Evolutionary conservation across 2,329 filamentous ascomycete genomes (phyloP), one percentile per base, ranked within the genome.

Genomic region (Aspergillus sp.): DNA sequence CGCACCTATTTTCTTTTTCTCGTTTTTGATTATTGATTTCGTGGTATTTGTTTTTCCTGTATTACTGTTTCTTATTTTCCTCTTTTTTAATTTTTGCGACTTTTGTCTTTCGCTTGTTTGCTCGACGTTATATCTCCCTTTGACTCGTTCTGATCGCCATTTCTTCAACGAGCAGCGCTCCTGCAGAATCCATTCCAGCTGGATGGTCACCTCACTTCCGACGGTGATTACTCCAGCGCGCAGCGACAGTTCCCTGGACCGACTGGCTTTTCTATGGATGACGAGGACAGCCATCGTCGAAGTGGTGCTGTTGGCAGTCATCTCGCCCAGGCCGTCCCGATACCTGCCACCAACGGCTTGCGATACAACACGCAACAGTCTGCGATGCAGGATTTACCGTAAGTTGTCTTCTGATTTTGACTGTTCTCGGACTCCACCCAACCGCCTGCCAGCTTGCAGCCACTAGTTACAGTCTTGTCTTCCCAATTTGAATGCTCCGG

Each of bases 301-400:
- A 80, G 82, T 70, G 77, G 76, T 66, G 68, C 73, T 59, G 73
- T 83, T 66, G 73, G 74, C 64, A 77, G 81, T 66, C 75, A 78
- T 68, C 67, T 77, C 56, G 69, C 73, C 56, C 73, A 76, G 66
- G 73, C 77, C 52, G 77, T 74, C 66, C 72, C 77, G 58, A 77
- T 81, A 67, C 70, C 77, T 67, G 70, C 76, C 64, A 75, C 72
- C 68, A 80, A 78, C 72, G 76, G 77, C 70, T 69, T 79, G 75
- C 78, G 80, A 75, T 84, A 81, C 77, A 76, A 77, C 68, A 67
- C 79, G 73, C 77, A 77, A 71, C 80, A 79, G 74, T 74, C 79
- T 78, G 71, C 74, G 65, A 72, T 77, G 72, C 75, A 79, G 66
- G 81, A 84, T 72, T 73, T 77, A 73, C 78, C 77, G 82, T 85